Evolutionary conservation across 495 filamentous ascomycete genomes (phyloP).

Genomic region (Monascus purpureus): DNA sequence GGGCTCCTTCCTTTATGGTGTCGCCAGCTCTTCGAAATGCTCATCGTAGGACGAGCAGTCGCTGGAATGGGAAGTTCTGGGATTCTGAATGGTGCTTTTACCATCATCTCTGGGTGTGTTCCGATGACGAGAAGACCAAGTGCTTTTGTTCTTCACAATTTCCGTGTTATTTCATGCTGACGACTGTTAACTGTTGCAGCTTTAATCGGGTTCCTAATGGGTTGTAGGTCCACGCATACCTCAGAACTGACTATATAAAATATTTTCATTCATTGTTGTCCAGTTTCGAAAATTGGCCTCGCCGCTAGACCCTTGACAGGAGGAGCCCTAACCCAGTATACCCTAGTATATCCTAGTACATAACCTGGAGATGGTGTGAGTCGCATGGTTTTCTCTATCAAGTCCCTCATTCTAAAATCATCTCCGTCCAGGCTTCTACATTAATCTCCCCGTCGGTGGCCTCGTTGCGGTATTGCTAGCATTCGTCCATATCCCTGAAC

Average conservation of each 20-base stretch:
- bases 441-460: constrained; percentile 45
- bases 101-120: constrained; percentile 7
- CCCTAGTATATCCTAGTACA: too few relatives aligned
- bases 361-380: constrained; percentile 22
- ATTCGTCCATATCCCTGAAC: constrained; percentile 17
- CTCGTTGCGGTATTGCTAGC: constrained; percentile 35
- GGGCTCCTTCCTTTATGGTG: constrained; percentile 5
- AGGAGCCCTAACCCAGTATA: constrained; percentile 14
- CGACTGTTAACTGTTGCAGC: constrained; percentile 11
- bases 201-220: too few relatives aligned
- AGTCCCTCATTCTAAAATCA: neutral
- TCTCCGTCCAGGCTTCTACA: constrained; percentile 21
- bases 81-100: constrained; percentile 9
- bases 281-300: too few relatives aligned
- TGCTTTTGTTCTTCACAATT: too few relatives aligned
- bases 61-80: constrained; percentile 7
- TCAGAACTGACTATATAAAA: too few relatives aligned
- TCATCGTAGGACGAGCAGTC: constrained; percentile 6
- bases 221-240: too few relatives aligned
- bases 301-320: constrained; percentile 16
- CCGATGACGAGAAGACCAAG: constrained; percentile 9
- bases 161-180: constrained; percentile 12
- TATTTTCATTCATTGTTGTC: too few relatives aligned
- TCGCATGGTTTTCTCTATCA: constrained; percentile 1
- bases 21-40: constrained; percentile 4